Percentiles rank a stretch among this genome's conserved stretches.
phyloP scores from a whole-genome alignment of 208 protist species.

The Leishmania aethiopica region DNA sequence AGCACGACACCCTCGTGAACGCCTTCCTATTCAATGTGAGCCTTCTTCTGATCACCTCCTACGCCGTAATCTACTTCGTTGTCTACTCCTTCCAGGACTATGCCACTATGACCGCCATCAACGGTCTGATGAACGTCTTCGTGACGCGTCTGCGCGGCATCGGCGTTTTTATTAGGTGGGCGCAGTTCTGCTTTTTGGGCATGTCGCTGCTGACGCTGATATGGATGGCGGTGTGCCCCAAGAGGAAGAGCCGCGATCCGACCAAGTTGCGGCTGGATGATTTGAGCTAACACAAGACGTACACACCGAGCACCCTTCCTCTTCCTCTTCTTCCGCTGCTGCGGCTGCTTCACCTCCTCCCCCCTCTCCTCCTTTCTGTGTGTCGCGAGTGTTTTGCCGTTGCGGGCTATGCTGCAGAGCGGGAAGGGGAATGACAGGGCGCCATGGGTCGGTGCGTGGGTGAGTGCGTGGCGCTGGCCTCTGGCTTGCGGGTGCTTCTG shows the following conservation, averaged over 20 bases:
- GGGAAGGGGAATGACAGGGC: no score
- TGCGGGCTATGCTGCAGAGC: no score
- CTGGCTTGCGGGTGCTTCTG: no score
- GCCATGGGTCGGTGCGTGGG: no score
- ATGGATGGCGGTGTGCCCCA: constrained; percentile 56
- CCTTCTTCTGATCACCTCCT: constrained; percentile 90
- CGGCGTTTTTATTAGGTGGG: constrained; percentile 66
- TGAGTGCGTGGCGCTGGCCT: no score
- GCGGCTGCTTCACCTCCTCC: background rate
- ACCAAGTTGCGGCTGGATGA: constrained; percentile 54
- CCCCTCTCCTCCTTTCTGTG: background rate
- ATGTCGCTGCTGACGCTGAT: constrained; percentile 57
- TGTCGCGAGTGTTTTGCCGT: background rate
- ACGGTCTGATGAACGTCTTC: constrained; percentile 78
- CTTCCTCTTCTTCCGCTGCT: background rate
- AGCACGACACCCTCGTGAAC: constrained; percentile 93
- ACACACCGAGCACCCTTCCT: background rate
- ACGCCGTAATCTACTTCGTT: constrained; percentile 91
- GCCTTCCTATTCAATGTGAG: constrained; percentile 95
- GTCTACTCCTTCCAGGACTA: constrained; percentile 86
- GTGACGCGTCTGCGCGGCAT: constrained; percentile 75
- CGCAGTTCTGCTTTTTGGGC: constrained; percentile 70
- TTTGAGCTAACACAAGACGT: background rate
- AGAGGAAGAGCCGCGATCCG: constrained; percentile 45
- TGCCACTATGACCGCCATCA: constrained; percentile 72